A percentile compares a stretch with the other conserved stretches of the same genome.
Evolutionary conservation across 768 basidiomycete genomes (phyloP).

Genomic region (Mycena venus): DNA sequence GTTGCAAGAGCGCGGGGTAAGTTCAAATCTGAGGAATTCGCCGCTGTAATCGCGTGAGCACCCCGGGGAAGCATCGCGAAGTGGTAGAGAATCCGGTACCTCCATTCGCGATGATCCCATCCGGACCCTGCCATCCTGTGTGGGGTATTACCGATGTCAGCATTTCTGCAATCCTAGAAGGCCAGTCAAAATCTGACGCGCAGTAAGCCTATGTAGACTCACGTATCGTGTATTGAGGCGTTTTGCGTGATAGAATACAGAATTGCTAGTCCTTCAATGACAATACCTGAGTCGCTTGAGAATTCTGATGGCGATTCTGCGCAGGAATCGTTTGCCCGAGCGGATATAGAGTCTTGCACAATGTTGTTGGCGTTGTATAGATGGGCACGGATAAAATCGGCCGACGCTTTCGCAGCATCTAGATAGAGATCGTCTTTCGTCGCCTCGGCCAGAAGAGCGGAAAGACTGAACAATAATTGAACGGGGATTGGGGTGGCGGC

Average conservation of each 20-base stretch:
- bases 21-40: not conserved
- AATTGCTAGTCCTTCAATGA: conserved; percentile 27
- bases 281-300: not conserved
- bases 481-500: not conserved
- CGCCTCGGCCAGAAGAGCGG: conserved; percentile 12
- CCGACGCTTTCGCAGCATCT: conserved; percentile 19
- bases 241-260: conserved; percentile 23
- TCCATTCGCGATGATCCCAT: not conserved
- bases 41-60: not conserved
- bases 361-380: not conserved
- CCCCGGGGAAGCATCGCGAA: not conserved
- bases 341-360: not conserved
- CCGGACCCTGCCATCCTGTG: not conserved
- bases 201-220: not conserved
- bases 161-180: not conserved
- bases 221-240: conserved; percentile 5
- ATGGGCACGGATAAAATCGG: not conserved
- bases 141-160: not conserved
- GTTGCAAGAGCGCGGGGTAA: not conserved
- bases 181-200: not conserved
- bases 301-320: no score
- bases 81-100: not conserved
- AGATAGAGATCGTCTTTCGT: not conserved
- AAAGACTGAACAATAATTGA: not conserved
- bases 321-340: not conserved